Evolutionary conservation across 2,329 filamentous ascomycete genomes (phyloP).

Genomic region (Colletotrichum sansevieriae): DNA sequence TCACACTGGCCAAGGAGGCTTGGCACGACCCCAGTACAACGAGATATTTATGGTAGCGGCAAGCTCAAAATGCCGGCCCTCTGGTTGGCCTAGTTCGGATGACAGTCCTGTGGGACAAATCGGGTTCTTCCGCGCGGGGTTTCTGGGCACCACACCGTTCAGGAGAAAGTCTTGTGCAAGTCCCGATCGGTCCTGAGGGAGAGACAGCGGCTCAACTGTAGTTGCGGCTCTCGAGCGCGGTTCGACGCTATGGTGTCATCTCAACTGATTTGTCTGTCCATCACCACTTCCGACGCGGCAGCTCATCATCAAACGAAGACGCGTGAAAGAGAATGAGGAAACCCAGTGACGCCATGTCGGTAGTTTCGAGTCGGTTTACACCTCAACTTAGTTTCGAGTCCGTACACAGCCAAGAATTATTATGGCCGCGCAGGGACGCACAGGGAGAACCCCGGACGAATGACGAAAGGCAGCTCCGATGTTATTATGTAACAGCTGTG

Average conservation of each 20-base stretch:
- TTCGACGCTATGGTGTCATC: slow-evolving; percentile 13
- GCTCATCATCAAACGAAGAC: slow-evolving; percentile 13
- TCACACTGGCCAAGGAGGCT: background rate
- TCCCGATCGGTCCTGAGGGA: slow-evolving; percentile 12
- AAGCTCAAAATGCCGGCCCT: background rate
- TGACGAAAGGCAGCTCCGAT: slow-evolving; percentile 25
- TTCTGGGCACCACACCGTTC: slow-evolving; percentile 14
- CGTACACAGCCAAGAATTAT: slow-evolving; percentile 15
- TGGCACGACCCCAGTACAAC: background rate
- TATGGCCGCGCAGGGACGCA: slow-evolving; percentile 22
- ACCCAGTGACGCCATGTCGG: slow-evolving; percentile 13
- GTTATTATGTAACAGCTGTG: slow-evolving; percentile 36
- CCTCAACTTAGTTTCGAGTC: background rate
- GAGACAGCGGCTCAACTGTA: background rate
- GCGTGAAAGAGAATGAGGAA: slow-evolving; percentile 7
- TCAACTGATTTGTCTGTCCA: background rate
- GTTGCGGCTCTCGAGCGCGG: slow-evolving; percentile 8
- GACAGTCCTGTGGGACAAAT: slow-evolving; percentile 28
- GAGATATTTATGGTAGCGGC: slow-evolving; percentile 28
- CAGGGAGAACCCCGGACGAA: slow-evolving; percentile 34
- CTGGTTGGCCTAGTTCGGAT: slow-evolving; percentile 33
- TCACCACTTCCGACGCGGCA: background rate
- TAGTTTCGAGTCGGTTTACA: background rate
- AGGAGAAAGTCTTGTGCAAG: slow-evolving; percentile 16
- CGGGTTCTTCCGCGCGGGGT: slow-evolving; percentile 36